Percentiles rank a stretch among this genome's conserved stretches.
These are phyloP conservation scores for Akebia trifoliata DNA, from an alignment of 164 flowering plant genomes.

Conservation along the genomic window DNA sequence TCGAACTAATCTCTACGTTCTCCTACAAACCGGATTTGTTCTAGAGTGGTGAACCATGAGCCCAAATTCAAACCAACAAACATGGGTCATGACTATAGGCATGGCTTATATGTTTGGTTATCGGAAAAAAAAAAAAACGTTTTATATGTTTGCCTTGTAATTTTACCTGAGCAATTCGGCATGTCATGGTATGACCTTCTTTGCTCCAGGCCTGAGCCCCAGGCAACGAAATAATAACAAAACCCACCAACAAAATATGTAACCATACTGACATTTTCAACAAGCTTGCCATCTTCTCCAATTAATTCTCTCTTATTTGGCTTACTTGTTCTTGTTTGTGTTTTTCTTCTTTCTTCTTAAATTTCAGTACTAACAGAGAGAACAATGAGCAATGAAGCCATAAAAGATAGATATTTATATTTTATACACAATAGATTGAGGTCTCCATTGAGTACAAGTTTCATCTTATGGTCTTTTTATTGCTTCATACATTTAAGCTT, in stretches of 20 bases:
- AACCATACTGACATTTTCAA: constrained; percentile 7
- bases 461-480: constrained; percentile 19
- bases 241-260: constrained; percentile 26
- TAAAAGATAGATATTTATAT: background rate
- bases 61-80: too few species aligned
- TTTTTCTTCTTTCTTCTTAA: background rate
- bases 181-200: constrained; percentile 90
- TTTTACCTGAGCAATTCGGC: constrained; percentile 94
- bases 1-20: too few species aligned
- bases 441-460: constrained; percentile 49
- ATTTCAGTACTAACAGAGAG: background rate
- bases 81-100: too few species aligned
- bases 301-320: constrained; percentile 1
- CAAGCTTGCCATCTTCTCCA: constrained; percentile 13
- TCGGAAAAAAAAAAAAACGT: too few species aligned
- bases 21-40: too few species aligned
- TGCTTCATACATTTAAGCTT: constrained; percentile 21
- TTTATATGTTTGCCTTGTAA: too few species aligned
- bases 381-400: background rate
- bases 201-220: constrained; percentile 81
- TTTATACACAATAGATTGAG: constrained; percentile 2
- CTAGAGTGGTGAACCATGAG: too few species aligned
- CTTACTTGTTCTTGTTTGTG: background rate
- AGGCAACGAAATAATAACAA: constrained; percentile 24
- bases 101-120: too few species aligned